Conservation (phyloP, 2,329 filamentous ascomycete species). For the Pseudocercospora fijiensis region DNA sequence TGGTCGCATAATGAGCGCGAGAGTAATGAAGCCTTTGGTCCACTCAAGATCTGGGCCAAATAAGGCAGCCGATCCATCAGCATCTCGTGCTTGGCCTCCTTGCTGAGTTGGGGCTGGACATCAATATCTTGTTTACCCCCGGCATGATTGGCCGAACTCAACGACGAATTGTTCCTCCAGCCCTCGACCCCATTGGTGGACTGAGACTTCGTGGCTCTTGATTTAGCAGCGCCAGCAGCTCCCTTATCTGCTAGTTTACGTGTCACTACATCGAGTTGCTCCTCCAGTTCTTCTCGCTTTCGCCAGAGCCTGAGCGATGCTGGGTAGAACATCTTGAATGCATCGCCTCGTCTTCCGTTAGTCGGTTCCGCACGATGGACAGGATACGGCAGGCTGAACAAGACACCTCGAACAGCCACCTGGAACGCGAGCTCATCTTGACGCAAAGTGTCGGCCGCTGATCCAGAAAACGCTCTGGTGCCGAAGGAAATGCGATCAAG, state of each 20-base stretch:
- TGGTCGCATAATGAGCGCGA: slow-evolving; percentile 54
- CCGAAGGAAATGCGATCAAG: slow-evolving; percentile 68
- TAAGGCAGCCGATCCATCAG: slow-evolving; percentile 86
- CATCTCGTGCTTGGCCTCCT: slow-evolving; percentile 66
- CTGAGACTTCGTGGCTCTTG: neutral
- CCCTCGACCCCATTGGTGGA: slow-evolving; percentile 23
- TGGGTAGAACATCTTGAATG: slow-evolving; percentile 91
- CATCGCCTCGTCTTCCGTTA: slow-evolving; percentile 50
- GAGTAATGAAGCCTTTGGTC: slow-evolving; percentile 26
- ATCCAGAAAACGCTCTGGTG: slow-evolving; percentile 50
- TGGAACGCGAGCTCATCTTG: slow-evolving; percentile 96
- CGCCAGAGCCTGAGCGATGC: slow-evolving; percentile 80
- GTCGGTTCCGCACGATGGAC: slow-evolving; percentile 62
- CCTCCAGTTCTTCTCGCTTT: slow-evolving; percentile 76
- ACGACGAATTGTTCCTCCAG: slow-evolving; percentile 26
- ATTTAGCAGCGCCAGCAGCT: slow-evolving; percentile 52
- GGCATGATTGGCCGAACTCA: slow-evolving; percentile 4
- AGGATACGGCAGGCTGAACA: slow-evolving; percentile 81
- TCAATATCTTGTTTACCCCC: neutral
- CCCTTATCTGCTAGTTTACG: slow-evolving; percentile 12
- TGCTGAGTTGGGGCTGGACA: slow-evolving; percentile 17
- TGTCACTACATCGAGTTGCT: slow-evolving; percentile 67
- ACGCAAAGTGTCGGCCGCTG: slow-evolving; percentile 68
- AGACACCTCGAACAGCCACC: slow-evolving; percentile 78
- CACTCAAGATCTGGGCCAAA: slow-evolving; percentile 63